These are phyloP conservation scores for Lactifluus pinguis DNA, from an alignment of 768 basidiomycete species.

Conservation along the genomic window DNA sequence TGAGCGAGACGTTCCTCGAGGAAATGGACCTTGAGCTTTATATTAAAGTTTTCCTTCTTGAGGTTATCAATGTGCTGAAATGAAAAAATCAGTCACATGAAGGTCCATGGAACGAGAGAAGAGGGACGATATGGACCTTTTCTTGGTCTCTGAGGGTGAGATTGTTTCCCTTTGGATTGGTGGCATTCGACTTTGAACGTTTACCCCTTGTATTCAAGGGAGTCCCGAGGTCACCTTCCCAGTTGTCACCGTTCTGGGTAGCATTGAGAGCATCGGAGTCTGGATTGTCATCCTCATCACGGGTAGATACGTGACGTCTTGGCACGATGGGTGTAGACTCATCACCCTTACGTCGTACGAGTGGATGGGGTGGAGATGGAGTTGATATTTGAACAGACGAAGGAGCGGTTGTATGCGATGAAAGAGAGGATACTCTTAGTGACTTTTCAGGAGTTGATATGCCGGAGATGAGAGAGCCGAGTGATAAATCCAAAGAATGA, in stretches of 20 bases:
- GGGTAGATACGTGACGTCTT: slow-evolving; percentile 10
- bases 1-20: slow-evolving; percentile 87
- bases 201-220: slow-evolving; percentile 40
- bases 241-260: slow-evolving; percentile 24
- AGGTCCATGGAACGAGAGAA: not conserved
- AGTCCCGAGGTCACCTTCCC: slow-evolving; percentile 44
- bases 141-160: slow-evolving; percentile 94
- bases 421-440: slow-evolving; percentile 16
- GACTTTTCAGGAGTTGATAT: slow-evolving; percentile 21
- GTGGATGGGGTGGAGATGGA: slow-evolving; percentile 19
- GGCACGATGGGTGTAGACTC: slow-evolving; percentile 14
- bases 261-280: slow-evolving; percentile 15
- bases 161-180: slow-evolving; percentile 32
- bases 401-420: slow-evolving; percentile 19
- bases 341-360: slow-evolving; percentile 9
- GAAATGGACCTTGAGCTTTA: slow-evolving; percentile 94
- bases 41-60: slow-evolving; percentile 95
- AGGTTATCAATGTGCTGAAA: slow-evolving; percentile 84
- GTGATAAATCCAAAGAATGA: slow-evolving; percentile 20
- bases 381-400: slow-evolving; percentile 20
- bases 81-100: not conserved
- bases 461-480: slow-evolving; percentile 19
- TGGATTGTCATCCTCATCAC: slow-evolving; percentile 14
- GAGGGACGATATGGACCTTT: slow-evolving; percentile 48
- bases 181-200: slow-evolving; percentile 32